These are phyloP conservation scores for Claviceps spartinae DNA, from an alignment of 2,329 filamentous ascomycete species.

Conservation along the genomic window DNA sequence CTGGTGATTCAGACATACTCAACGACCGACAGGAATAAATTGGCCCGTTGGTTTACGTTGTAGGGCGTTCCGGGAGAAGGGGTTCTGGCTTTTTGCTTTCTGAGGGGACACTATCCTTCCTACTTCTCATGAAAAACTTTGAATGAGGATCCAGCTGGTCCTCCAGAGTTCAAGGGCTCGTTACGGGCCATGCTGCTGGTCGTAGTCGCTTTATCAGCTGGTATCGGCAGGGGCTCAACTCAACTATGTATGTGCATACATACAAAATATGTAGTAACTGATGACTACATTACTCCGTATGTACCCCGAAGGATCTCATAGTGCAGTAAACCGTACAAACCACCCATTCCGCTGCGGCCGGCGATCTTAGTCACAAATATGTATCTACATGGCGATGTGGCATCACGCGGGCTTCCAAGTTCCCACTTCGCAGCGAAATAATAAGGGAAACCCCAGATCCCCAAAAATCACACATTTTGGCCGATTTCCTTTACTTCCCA, in stretches of 20 bases:
- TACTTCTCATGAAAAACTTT: slow-evolving; percentile 8
- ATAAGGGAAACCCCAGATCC: too few species aligned
- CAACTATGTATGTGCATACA: slow-evolving; percentile 2
- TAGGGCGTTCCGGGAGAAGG: slow-evolving; percentile 31
- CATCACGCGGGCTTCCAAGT: too few species aligned
- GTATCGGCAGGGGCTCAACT: slow-evolving; percentile 6
- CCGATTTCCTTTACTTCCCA: too few species aligned
- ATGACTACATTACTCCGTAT: slow-evolving; percentile 6
- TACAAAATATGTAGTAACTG: slow-evolving; percentile 7
- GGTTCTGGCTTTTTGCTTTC: slow-evolving; percentile 16
- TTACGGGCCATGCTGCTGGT: slow-evolving; percentile 8
- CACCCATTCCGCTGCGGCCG: too few species aligned
- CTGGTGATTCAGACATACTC: slow-evolving; percentile 97
- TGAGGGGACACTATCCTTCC: slow-evolving; percentile 13
- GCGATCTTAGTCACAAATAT: too few species aligned
- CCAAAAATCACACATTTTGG: too few species aligned
- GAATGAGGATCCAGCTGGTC: slow-evolving; percentile 8
- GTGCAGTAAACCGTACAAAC: too few species aligned
- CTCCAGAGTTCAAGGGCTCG: slow-evolving; percentile 1
- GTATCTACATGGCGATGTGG: too few species aligned
- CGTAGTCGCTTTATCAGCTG: not conserved
- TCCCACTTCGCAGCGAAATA: too few species aligned
- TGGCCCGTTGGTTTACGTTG: slow-evolving; percentile 14
- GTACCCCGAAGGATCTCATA: too few species aligned
- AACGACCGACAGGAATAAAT: slow-evolving; percentile 55